Conservation (phyloP, 2,329 filamentous ascomycete genomes). For the Fusarium aywerte region DNA sequence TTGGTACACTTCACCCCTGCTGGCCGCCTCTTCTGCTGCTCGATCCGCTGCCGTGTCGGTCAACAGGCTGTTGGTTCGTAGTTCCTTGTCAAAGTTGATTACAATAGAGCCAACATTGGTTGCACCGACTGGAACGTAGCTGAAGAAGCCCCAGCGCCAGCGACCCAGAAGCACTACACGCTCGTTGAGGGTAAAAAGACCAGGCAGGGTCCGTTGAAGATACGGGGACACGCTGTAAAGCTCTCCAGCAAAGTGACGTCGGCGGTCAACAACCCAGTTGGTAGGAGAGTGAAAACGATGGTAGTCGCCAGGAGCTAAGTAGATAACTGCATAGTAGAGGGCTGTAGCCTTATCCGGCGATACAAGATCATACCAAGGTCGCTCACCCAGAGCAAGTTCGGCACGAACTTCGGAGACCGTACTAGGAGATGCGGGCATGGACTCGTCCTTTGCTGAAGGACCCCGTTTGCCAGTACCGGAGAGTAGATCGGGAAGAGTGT, state of each 20-base stretch:
- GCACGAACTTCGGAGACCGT: slow-evolving; percentile 86
- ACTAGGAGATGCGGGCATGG: slow-evolving; percentile 69
- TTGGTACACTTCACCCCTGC: slow-evolving; percentile 82
- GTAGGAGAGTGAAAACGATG: slow-evolving; percentile 97
- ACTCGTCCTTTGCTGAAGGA: slow-evolving; percentile 75
- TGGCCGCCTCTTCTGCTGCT: slow-evolving; percentile 81
- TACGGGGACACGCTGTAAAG: slow-evolving; percentile 96
- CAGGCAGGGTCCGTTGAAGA: slow-evolving; percentile 89
- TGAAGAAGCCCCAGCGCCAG: slow-evolving; percentile 98
- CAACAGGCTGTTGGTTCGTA: slow-evolving; percentile 90
- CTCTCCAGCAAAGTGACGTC: slow-evolving; percentile 97
- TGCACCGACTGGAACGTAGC: slow-evolving; percentile 92
- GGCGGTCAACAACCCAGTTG: slow-evolving; percentile 92
- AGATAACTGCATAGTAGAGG: slow-evolving; percentile 94
- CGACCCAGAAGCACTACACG: slow-evolving; percentile 91
- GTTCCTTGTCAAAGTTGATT: slow-evolving; percentile 94
- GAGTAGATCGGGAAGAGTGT: slow-evolving; percentile 88
- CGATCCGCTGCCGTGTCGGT: slow-evolving; percentile 93
- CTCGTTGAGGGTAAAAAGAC: slow-evolving; percentile 96
- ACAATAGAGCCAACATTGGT: slow-evolving; percentile 98
- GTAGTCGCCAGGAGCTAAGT: slow-evolving; percentile 96
- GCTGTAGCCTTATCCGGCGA: slow-evolving; percentile 72
- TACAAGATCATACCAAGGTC: slow-evolving; percentile 76
- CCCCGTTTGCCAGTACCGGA: slow-evolving; percentile 70
- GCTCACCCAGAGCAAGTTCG: slow-evolving; percentile 79